Evolutionary conservation across 139 green algal species (phyloP), one percentile per base, ranked within the genome.

Genomic region (Marvania coccoides): DNA sequence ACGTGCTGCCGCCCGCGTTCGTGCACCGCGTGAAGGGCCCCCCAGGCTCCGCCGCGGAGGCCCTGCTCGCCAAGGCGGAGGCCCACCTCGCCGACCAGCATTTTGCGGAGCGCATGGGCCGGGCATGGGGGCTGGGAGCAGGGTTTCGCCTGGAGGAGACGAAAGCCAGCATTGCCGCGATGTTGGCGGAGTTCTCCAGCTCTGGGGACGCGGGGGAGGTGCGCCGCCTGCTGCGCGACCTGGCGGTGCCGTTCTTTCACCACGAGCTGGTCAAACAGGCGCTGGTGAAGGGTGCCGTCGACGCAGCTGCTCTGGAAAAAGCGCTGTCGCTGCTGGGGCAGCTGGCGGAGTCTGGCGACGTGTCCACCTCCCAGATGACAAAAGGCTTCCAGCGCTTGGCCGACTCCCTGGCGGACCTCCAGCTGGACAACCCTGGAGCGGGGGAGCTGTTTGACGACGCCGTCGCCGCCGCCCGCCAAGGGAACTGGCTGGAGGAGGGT

Each of bases 241-340:
- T 96, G 40, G 77, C 66, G 24, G 75, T 88, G 65, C 81, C 86
- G 4, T 83, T 83, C 65, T 95, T 85, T 78, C 82, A 91, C 69
- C 89, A 96, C 71, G 85, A 95, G 69, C 65, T 88, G 9, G 84
- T 91, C 26, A 87, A 90, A 74, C 63, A 77, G 63, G 81, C 71
- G 4, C 7, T 46, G 34, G 23, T 85, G 34, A 71, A 76, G 66
- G 13, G 63, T n/a, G 58, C 63, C 54, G 71, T 87, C 60, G 79
- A 84, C 2, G 61, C 69, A 3, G 33, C 58, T 54, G 65, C 13
- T 23, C 35, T 56, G 29, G 47, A 65, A 23, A 33, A 70, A 2
- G 55, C 88, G 23, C 54, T 92, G 2, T 69, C 33, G 6, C 85
- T 95, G 63, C 79, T 94, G 36, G 55, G 33, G 26, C 61, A 64